Base-by-base conservation (phyloP, 371 early-diverging fungal genomes). In the Mucor irregularis region DNA sequence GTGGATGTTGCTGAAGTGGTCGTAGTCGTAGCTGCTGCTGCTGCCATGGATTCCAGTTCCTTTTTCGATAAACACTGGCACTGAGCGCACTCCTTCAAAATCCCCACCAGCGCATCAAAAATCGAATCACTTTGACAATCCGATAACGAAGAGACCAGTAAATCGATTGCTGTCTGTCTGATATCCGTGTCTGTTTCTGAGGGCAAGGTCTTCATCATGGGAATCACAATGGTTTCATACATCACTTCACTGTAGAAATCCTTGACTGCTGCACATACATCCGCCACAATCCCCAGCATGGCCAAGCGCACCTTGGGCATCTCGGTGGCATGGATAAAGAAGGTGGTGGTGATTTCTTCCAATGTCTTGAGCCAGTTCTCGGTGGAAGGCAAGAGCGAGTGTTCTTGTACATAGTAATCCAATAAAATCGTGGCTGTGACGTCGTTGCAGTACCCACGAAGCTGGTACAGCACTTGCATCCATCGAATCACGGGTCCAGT, bases 321-420 rank as follows among this genome's bases (percentile, higher is more conserved):
- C 2, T 42, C 46, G 14, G 56, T 31, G 30, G 53, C 76, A 56
- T 67, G 52, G 53, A 83, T 78, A 34, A 78, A 85, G 40, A 86
- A 90, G 5, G 78, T 66, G 16, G 76, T 73, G 35, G 79, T 72
- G 14, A 86, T 56, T 45, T 81, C 80, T 31, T 70, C 65, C 16
- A 90, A 65, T n/a, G 74, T 60, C 16, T 69, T 73, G 8, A 86
- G 57, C 86, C 88, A 90, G 56, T 76, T 61, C 10, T 82, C 72
- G 25, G 84, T 78, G 21, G 86, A 87, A 10, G 90, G 87, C 24
- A 85, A 72, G 33, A 89, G 73, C 6, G 71, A 54, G 30, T 89
- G 87, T 37, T 87, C 86, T 0, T 59, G 53, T 21, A 84, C 80
- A 49, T 87, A 81, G 37, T 87, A 84, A 13, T 72, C 73, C 48